Base-by-base conservation (phyloP, 2,329 filamentous ascomycete species). In the Colletotrichum sp. region DNA sequence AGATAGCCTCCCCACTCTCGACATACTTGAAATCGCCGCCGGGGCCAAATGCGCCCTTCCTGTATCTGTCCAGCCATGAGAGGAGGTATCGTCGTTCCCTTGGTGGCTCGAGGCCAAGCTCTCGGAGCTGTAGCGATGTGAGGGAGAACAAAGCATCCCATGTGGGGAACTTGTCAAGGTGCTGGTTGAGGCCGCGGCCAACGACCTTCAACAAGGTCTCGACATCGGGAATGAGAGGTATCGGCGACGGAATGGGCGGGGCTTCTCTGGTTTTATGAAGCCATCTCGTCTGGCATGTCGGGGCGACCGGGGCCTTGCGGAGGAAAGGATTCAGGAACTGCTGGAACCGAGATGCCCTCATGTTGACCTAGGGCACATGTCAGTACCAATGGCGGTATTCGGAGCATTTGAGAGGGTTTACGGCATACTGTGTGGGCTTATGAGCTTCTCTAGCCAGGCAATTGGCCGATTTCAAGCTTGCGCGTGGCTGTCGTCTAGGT, bases 131-230 rank as follows among this genome's bases (percentile, higher is more conserved):
- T 60, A 89, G 84, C 21, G 95, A 95, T 26, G 92, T 93, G 78
- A 97, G 89, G 62, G 93, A 93, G 90, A 99, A 99, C 62, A 99
- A 92, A 8, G 95, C 92, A 69, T 97, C 94, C 97, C 97, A 99
- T 13, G 94, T 93, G 4, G 95, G 92, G 80, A 99, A 95, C 85
- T 99, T 99, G 85, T 92, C 89, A 65, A 94, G 91, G 87, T 98
- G 95, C 82, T 94, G 92, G 81, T 91, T 93, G 81, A 98, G 92
- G 80, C 93, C 93, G 78, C 97, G 96, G 80, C 97, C 97, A 85
- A 99, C 98, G 76, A 98, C 89, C 44, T 91, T 95, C 78, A 99
- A 93, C 86, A 99, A 98, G 18, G 96, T 97, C 80, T 90, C 84
- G 55, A 95, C 92, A 83, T 98, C 93, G 36, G 96, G 96, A 52